Evolutionary conservation across 179 eudicot species (phyloP).

Genomic region (Silene noctiflora): DNA sequence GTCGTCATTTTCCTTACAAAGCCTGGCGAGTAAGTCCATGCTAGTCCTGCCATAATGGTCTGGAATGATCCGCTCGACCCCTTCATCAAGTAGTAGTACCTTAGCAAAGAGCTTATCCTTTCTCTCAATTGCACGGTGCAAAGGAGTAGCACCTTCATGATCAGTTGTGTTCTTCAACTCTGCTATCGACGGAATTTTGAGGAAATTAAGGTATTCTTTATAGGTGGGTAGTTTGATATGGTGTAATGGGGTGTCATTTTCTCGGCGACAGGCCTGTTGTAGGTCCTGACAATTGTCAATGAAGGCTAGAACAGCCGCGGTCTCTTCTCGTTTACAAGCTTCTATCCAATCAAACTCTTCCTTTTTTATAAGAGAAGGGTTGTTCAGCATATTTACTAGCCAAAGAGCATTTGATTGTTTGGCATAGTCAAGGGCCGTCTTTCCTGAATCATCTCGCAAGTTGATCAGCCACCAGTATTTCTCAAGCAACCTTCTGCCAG

Average conservation of each 20-base stretch:
- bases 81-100: neutral
- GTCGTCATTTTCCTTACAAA: slow-evolving; percentile 5
- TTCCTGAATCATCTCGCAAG: neutral
- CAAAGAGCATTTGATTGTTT: neutral
- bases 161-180: slow-evolving; percentile 12
- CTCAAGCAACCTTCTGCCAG: neutral
- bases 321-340: slow-evolving; percentile 9
- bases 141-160: slow-evolving; percentile 6
- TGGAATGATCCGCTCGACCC: neutral
- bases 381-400: neutral
- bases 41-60: neutral
- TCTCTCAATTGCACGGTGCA: slow-evolving; percentile 8
- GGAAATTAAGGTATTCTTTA: slow-evolving; percentile 2
- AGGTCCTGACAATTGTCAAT: neutral
- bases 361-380: neutral
- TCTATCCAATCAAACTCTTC: slow-evolving; percentile 2
- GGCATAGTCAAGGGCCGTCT: slow-evolving; percentile 2
- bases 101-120: slow-evolving; percentile 4
- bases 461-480: slow-evolving; percentile 13
- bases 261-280: neutral
- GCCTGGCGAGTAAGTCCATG: slow-evolving; percentile 9
- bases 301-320: neutral
- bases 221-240: slow-evolving; percentile 3
- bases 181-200: neutral
- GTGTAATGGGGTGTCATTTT: slow-evolving; percentile 7